These are phyloP conservation scores for Chlamydomonas reinhardtii DNA, from an alignment of 163 green algal species.

Conservation along the genomic window DNA sequence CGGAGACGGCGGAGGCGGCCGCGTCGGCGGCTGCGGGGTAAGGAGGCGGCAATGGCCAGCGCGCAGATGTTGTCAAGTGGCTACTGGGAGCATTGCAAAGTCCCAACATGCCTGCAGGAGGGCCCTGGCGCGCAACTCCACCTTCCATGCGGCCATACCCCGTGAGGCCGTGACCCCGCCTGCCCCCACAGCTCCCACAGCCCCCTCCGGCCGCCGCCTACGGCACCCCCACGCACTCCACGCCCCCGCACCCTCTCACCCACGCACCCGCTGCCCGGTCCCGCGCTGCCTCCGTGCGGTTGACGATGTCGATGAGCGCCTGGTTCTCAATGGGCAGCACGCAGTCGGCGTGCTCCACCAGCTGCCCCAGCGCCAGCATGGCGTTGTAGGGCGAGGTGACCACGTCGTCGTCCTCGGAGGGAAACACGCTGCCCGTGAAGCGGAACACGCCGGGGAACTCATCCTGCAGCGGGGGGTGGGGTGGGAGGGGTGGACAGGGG, in stretches of 20 bases:
- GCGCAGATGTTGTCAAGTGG: too few relatives aligned
- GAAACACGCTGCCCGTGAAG: constrained; percentile 84
- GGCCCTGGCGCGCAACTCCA: too few relatives aligned
- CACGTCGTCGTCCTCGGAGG: constrained; percentile 82
- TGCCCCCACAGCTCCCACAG: too few relatives aligned
- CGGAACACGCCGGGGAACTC: constrained; percentile 83
- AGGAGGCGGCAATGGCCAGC: too few relatives aligned
- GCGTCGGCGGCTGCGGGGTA: not conserved
- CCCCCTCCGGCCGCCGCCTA: too few relatives aligned
- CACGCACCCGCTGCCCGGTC: constrained; percentile 37
- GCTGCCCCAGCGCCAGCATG: constrained; percentile 74
- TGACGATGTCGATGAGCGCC: constrained; percentile 79
- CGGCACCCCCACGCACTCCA: too few relatives aligned
- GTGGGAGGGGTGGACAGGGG: not conserved
- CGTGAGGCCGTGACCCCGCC: too few relatives aligned
- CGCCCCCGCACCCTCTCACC: not conserved
- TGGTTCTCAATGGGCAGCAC: constrained; percentile 90
- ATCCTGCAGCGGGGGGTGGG: constrained; percentile 63
- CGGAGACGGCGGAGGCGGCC: not conserved
- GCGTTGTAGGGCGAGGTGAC: constrained; percentile 91
- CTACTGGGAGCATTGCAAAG: too few relatives aligned
- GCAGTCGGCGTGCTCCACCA: constrained; percentile 81
- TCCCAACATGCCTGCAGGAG: too few relatives aligned
- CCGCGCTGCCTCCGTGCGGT: constrained; percentile 27
- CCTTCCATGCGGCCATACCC: too few relatives aligned